Base-by-base conservation (phyloP, 306 rosid genomes). In the Prunus kanzakura region DNA sequence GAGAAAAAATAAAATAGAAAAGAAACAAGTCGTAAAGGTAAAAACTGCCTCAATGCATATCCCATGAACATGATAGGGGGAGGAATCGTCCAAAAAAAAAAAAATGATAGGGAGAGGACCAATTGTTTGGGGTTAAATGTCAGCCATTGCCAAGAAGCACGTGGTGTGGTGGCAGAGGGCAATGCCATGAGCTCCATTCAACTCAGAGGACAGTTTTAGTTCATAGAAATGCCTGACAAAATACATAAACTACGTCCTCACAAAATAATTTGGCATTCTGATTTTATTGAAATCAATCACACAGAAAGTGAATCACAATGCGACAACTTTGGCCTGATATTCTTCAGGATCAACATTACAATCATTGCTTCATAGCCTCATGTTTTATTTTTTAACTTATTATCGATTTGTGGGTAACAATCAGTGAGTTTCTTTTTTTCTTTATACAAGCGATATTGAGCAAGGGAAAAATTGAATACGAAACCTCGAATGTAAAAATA, bases 161-260 rank as follows among this genome's bases (percentile, higher is more conserved):
- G 45, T 76, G 80, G 68, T 27, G 45, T 76, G 80, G 68, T 27
- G 70, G 68, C 75, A 56, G 71, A 29, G 49, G 10, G 47, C 58
- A 71, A 14, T 29, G 50, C n/a, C 58, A 30, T 52, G 1, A 18
- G 12, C 67, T 16, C 58, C 12, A 16, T 30, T 32, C 67, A 63
- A 9, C 6, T 29, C 67, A 63, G 22, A 15, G 13, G 65, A 13
- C 67, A 63, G 11, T 32, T 55, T 4, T 56, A 18, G 54, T 16
- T 7, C 54, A 56, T 56, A 8, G 11, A 22, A 56, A 38, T 32
- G 25, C 51, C 75, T n/a, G 64, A n/a, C 64, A 54, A 25, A 23
- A 60, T 25, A 12, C 5, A 71, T 18, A 20, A 6, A 49, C n/a
- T 54, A 30, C 50, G 8, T 70, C 63, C 20, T 70, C 32, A 19